Evolutionary conservation across 495 filamentous ascomycete species (phyloP).

Genomic region (Talaromyces trachyspermus): DNA sequence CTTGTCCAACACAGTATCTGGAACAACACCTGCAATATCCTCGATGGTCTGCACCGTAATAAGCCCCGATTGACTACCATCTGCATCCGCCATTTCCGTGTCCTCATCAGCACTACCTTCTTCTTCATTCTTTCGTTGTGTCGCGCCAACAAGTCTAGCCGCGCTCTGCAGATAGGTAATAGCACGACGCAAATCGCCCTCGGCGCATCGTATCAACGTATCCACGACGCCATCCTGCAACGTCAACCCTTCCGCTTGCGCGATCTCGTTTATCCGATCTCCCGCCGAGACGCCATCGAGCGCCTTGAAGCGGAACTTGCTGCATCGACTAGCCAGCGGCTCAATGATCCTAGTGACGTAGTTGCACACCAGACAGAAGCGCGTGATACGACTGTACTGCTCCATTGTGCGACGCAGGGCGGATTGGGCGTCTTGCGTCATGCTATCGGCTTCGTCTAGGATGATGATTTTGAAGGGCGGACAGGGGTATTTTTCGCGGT

Average conservation of each 20-base stretch:
- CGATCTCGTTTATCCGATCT: conserved; percentile 71
- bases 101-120: conserved; percentile 44
- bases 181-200: conserved; percentile 90
- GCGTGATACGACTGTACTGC: conserved; percentile 89
- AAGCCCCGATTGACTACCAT: conserved; percentile 13
- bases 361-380: conserved; percentile 97
- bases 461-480: conserved; percentile 98
- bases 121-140: conserved; percentile 28
- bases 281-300: conserved; percentile 77
- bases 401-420: conserved; percentile 95
- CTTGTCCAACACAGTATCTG: conserved; percentile 58
- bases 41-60: conserved; percentile 77
- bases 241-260: conserved; percentile 61
- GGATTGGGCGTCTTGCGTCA: conserved; percentile 97
- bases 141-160: conserved; percentile 66
- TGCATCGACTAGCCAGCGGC: conserved; percentile 81
- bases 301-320: conserved; percentile 97
- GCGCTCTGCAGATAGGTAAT: conserved; percentile 95
- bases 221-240: conserved; percentile 75
- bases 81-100: conserved; percentile 42
- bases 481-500: conserved; percentile 74
- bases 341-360: conserved; percentile 98
- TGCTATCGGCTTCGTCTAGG: conserved; percentile 93
- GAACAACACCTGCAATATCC: conserved; percentile 95
- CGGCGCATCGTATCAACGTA: conserved; percentile 74